Percentiles rank a stretch among this genome's conserved stretches.
Conservation (phyloP, 768 basidiomycete species). For the Agrocybe pediades region DNA sequence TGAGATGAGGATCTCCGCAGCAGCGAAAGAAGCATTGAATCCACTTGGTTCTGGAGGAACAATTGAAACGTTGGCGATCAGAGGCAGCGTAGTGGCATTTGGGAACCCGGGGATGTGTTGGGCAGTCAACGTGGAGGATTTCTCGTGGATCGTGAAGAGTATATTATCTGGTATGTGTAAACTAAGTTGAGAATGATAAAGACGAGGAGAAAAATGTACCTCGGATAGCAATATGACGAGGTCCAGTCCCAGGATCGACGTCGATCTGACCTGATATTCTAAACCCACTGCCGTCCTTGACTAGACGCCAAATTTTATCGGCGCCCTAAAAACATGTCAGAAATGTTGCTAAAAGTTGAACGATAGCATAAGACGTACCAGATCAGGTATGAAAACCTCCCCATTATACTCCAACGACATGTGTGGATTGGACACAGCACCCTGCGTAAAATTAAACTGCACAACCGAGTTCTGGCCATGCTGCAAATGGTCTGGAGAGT, state of each 20-base stretch:
- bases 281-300: constrained; percentile 45
- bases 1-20: constrained; percentile 62
- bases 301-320: constrained; percentile 67
- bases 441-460: constrained; percentile 50
- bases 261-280: constrained; percentile 56
- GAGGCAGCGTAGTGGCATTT: constrained; percentile 45
- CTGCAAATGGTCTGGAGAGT: constrained; percentile 37
- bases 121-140: constrained; percentile 55
- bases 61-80: constrained; percentile 53
- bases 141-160: constrained; percentile 53
- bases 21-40: constrained; percentile 38
- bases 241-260: constrained; percentile 56
- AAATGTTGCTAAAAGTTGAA: neutral
- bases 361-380: constrained; percentile 35
- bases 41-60: constrained; percentile 32
- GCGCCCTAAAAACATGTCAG: constrained; percentile 42
- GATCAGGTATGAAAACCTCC: constrained; percentile 63
- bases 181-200: neutral
- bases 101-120: constrained; percentile 54
- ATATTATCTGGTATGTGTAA: constrained; percentile 34
- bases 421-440: constrained; percentile 56
- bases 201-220: constrained; percentile 8
- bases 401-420: constrained; percentile 53
- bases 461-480: constrained; percentile 35
- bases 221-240: constrained; percentile 38